These are phyloP conservation scores for Postia placenta DNA, from an alignment of 768 basidiomycete species.

Conservation along the genomic window DNA sequence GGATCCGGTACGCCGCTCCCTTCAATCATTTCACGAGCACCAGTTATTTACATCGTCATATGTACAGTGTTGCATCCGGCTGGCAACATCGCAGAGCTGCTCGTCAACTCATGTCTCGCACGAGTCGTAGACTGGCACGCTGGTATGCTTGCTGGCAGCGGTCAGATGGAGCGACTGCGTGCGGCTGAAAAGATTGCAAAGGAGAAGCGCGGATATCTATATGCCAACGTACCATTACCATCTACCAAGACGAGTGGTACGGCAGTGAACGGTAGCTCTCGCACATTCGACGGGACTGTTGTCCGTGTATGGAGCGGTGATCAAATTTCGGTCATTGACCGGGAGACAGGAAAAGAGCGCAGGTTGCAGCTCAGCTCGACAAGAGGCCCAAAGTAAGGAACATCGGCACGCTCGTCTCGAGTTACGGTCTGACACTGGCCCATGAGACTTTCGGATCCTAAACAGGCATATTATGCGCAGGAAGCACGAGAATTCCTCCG, in stretches of 20 bases:
- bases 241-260: slow-evolving; percentile 43
- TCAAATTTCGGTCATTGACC: slow-evolving; percentile 76
- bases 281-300: slow-evolving; percentile 76
- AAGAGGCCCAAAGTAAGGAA: slow-evolving; percentile 68
- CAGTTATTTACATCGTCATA: not conserved
- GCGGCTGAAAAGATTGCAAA: slow-evolving; percentile 78
- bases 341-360: slow-evolving; percentile 68
- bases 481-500: slow-evolving; percentile 93
- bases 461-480: slow-evolving; percentile 80
- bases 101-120: slow-evolving; percentile 80
- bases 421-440: not conserved
- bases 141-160: slow-evolving; percentile 79
- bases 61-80: slow-evolving; percentile 76
- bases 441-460: slow-evolving; percentile 58
- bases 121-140: slow-evolving; percentile 97
- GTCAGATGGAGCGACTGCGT: slow-evolving; percentile 84
- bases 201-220: slow-evolving; percentile 65
- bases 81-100: slow-evolving; percentile 89
- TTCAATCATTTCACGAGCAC: not conserved
- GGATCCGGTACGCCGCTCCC: slow-evolving; percentile 57
- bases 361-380: slow-evolving; percentile 86
- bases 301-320: slow-evolving; percentile 90
- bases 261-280: slow-evolving; percentile 34
- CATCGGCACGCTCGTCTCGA: not conserved
- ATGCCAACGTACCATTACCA: slow-evolving; percentile 48